These are phyloP conservation scores for Misopates orontium DNA, from an alignment of 257 asterid species.

Conservation along the genomic window DNA sequence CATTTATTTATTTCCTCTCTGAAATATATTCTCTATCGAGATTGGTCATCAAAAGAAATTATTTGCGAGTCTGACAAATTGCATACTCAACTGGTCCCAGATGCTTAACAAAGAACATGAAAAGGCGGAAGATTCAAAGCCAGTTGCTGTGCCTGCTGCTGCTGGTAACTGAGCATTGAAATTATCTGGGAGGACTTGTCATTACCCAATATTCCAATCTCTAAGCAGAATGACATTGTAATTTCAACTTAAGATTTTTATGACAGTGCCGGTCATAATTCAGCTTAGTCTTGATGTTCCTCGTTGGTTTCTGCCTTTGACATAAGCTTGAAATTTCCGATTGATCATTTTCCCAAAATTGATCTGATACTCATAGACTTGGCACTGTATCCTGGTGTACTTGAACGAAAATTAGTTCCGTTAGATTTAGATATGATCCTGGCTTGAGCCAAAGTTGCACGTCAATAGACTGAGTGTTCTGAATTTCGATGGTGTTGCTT, in stretches of 20 bases:
- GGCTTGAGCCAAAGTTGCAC: neutral
- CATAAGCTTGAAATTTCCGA: too few species aligned
- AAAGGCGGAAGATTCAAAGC: slow-evolving; percentile 81
- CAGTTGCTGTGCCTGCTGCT: slow-evolving; percentile 30
- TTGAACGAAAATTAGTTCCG: slow-evolving; percentile 16
- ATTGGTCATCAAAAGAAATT: neutral
- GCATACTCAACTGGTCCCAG: slow-evolving; percentile 40
- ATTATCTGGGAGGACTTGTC: slow-evolving; percentile 13
- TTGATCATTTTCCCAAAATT: slow-evolving; percentile 17
- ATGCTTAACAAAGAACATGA: slow-evolving; percentile 97
- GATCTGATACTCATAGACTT: slow-evolving; percentile 18
- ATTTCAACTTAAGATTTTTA: too few species aligned
- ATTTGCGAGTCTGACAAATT: neutral
- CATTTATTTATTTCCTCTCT: slow-evolving; percentile 61
- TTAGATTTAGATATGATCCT: slow-evolving; percentile 2
- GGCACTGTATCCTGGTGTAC: neutral
- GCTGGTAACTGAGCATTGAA: neutral
- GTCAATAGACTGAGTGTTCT: too few species aligned
- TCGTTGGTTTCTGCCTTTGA: too few species aligned
- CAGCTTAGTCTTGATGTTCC: too few species aligned
- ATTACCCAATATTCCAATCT: neutral
- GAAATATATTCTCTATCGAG: neutral
- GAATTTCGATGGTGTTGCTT: too few species aligned
- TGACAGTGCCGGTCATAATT: too few species aligned
- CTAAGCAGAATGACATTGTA: neutral